Conservation (phyloP, 2,329 filamentous ascomycete species). For the Hypoxylon sp. region DNA sequence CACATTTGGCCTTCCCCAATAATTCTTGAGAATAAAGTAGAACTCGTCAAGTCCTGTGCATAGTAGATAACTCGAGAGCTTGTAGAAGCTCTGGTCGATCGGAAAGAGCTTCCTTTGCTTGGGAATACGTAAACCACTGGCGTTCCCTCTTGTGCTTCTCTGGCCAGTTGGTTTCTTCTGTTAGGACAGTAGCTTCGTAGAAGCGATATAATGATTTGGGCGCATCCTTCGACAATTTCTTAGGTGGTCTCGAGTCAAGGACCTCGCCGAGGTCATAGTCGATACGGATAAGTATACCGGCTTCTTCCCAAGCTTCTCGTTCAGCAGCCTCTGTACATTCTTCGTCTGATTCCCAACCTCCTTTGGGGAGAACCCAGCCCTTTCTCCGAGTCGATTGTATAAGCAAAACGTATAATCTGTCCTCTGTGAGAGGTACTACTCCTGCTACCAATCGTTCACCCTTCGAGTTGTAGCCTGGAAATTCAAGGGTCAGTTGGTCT, state of each 20-base stretch:
- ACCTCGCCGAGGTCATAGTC: slow-evolving; percentile 90
- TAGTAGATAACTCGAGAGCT: slow-evolving; percentile 84
- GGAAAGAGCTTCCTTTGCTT: slow-evolving; percentile 83
- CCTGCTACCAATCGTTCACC: slow-evolving; percentile 96
- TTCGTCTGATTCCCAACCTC: slow-evolving; percentile 97
- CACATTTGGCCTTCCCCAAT: neutral
- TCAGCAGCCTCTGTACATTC: slow-evolving; percentile 85
- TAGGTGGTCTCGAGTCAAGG: slow-evolving; percentile 84
- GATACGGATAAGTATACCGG: slow-evolving; percentile 88
- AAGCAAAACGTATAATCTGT: slow-evolving; percentile 89
- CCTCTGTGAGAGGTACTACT: slow-evolving; percentile 88
- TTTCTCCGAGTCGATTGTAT: slow-evolving; percentile 93
- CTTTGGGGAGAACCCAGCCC: slow-evolving; percentile 97
- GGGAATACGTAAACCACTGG: slow-evolving; percentile 87
- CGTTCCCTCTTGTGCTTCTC: slow-evolving; percentile 93
- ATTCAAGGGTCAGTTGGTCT: slow-evolving; percentile 58
- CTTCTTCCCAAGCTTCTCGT: slow-evolving; percentile 98
- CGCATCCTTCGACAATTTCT: slow-evolving; percentile 75
- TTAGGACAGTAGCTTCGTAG: slow-evolving; percentile 88
- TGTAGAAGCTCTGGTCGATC: slow-evolving; percentile 89
- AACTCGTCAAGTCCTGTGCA: slow-evolving; percentile 64
- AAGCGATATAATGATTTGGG: slow-evolving; percentile 80
- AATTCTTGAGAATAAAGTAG: slow-evolving; percentile 17
- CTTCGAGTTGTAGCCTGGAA: slow-evolving; percentile 87
- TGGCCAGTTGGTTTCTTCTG: slow-evolving; percentile 90